A percentile compares a stretch with the other conserved stretches of the same genome.
phyloP scores from a whole-genome alignment of 257 asterid species.

The Datura wrightii region DNA sequence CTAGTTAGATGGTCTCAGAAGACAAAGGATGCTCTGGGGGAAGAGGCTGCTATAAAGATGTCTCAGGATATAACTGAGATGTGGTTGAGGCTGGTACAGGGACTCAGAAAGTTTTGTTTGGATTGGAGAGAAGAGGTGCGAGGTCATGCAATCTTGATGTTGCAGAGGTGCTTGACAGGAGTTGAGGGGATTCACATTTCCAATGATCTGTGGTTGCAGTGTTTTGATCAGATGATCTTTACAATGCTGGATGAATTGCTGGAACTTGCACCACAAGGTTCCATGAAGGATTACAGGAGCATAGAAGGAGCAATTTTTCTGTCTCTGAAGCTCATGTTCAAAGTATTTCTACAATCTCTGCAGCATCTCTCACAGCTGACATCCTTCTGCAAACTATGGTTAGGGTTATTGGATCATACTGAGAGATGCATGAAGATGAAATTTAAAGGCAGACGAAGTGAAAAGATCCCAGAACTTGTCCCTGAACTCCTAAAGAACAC shows the following conservation, averaged over 20 bases:
- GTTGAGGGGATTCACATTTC: conserved; percentile 68
- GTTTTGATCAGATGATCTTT: conserved; percentile 76
- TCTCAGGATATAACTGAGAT: conserved; percentile 84
- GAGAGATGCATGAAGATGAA: conserved; percentile 68
- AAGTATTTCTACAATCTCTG: conserved; percentile 68
- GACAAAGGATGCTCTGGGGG: conserved; percentile 69
- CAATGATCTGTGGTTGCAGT: conserved; percentile 69
- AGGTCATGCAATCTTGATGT: conserved; percentile 67
- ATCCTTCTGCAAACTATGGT: conserved; percentile 75
- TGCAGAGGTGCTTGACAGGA: conserved; percentile 77
- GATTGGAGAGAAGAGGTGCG: conserved; percentile 90
- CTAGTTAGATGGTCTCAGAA: conserved; percentile 71
- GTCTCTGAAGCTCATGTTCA: conserved; percentile 72
- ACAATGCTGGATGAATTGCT: conserved; percentile 71
- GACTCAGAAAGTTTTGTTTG: conserved; percentile 72
- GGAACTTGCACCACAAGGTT: conserved; percentile 63
- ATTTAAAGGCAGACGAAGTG: conserved; percentile 76
- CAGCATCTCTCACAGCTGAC: conserved; percentile 55
- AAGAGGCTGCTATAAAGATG: conserved; percentile 72
- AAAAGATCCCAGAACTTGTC: conserved; percentile 77
- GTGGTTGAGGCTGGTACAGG: conserved; percentile 95
- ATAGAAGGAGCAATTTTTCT: conserved; percentile 73
- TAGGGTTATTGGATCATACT: conserved; percentile 59
- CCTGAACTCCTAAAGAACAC: conserved; percentile 94
- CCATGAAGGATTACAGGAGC: conserved; percentile 75